phyloP scores from a whole-genome alignment of 164 flowering plant species.

The Echeveria elegans region DNA sequence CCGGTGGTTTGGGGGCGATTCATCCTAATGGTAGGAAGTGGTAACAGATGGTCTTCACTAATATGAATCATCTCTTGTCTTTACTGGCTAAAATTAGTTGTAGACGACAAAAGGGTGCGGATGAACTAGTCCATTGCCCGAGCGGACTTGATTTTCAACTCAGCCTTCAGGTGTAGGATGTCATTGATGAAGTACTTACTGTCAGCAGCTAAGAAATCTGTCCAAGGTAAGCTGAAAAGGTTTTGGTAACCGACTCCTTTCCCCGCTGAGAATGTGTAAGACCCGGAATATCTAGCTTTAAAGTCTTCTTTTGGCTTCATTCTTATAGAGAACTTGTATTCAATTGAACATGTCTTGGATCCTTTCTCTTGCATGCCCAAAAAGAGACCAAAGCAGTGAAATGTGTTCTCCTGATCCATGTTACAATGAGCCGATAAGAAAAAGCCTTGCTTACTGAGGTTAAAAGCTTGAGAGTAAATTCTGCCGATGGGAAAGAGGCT shows the following conservation, averaged over 20 bases:
- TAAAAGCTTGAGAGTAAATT: constrained; percentile 48
- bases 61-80: no score
- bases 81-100: no score
- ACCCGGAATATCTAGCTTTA: constrained; percentile 34
- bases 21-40: no score
- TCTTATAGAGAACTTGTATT: constrained; percentile 44
- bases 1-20: no score
- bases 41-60: no score
- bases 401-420: constrained; percentile 45
- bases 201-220: constrained; percentile 33
- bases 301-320: constrained; percentile 32
- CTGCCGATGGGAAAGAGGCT: constrained; percentile 37
- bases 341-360: constrained; percentile 29
- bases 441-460: constrained; percentile 44
- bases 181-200: constrained; percentile 38
- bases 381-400: constrained; percentile 47
- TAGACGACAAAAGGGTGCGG: no score
- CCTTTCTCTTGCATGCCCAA: constrained; percentile 49
- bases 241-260: constrained; percentile 42
- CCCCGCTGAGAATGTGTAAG: constrained; percentile 36
- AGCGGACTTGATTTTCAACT: constrained; percentile 22
- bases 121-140: constrained; percentile 18
- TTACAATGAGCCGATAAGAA: constrained; percentile 49
- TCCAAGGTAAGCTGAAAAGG: constrained; percentile 37
- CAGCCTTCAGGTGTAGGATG: constrained; percentile 39